A percentile compares a stretch with the other conserved stretches of the same genome.
Evolutionary conservation across 495 filamentous ascomycete species (phyloP).

Genomic region (Pyrenula aspistea): DNA sequence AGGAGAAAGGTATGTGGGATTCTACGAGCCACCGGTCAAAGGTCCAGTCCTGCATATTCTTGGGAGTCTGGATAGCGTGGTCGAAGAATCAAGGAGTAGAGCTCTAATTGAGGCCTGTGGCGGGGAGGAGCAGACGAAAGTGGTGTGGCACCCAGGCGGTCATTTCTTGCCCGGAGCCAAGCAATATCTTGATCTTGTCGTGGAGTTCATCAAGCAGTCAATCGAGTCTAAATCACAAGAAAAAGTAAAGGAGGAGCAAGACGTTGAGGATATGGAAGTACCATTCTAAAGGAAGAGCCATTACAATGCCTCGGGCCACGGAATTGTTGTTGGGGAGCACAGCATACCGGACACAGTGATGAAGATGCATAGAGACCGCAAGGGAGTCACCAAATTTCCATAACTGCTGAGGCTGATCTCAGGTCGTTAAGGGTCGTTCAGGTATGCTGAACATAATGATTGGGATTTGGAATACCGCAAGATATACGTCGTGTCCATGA

Average conservation of each 20-base stretch:
- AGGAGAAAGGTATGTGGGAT: conserved; percentile 45
- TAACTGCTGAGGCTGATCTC: too few species aligned
- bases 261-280: conserved; percentile 55
- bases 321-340: too few species aligned
- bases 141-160: conserved; percentile 81
- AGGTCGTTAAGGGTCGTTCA: too few species aligned
- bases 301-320: too few species aligned
- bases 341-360: too few species aligned
- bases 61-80: conserved; percentile 78
- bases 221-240: conserved; percentile 21
- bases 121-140: conserved; percentile 39
- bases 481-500: too few species aligned
- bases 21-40: conserved; percentile 60
- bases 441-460: too few species aligned
- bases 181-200: conserved; percentile 63
- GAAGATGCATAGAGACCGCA: too few species aligned
- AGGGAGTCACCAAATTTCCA: too few species aligned
- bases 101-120: conserved; percentile 56
- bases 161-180: conserved; percentile 80
- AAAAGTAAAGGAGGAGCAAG: conserved; percentile 29
- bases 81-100: conserved; percentile 60
- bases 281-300: conserved; percentile 41
- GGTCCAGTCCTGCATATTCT: conserved; percentile 77
- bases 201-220: conserved; percentile 59
- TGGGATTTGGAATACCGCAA: too few species aligned